phyloP scores from a whole-genome alignment of 768 basidiomycete genomes.

The Lanmaoa rubissima region DNA sequence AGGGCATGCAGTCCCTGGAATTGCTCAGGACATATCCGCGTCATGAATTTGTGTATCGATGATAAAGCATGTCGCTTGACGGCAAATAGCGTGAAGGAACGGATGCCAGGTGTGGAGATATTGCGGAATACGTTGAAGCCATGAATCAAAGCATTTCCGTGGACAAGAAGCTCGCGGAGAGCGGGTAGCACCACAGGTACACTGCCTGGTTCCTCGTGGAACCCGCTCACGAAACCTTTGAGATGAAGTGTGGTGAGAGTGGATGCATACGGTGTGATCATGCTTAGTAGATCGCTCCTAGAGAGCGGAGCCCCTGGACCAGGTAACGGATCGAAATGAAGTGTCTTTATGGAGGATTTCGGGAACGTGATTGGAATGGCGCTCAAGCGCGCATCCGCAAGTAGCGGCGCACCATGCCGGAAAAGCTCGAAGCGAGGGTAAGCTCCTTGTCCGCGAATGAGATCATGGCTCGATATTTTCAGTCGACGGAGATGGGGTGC shows the following conservation, averaged over 20 bases:
- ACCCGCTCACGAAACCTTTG: slow-evolving; percentile 32
- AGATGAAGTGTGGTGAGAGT: slow-evolving; percentile 33
- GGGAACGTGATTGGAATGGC: slow-evolving; percentile 34
- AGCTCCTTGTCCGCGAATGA: slow-evolving; percentile 23
- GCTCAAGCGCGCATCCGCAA: slow-evolving; percentile 33
- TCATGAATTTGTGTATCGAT: slow-evolving; percentile 36
- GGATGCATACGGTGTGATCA: slow-evolving; percentile 26
- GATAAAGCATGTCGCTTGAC: slow-evolving; percentile 30
- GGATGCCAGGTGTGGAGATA: slow-evolving; percentile 32
- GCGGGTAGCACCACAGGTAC: slow-evolving; percentile 31
- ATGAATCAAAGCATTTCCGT: slow-evolving; percentile 33
- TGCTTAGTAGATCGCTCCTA: slow-evolving; percentile 27
- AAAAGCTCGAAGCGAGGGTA: slow-evolving; percentile 34
- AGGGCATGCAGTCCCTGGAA: slow-evolving; percentile 32
- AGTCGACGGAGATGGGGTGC: slow-evolving; percentile 29
- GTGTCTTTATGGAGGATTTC: slow-evolving; percentile 25
- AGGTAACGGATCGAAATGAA: slow-evolving; percentile 36
- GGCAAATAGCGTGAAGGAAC: slow-evolving; percentile 23
- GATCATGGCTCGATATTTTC: slow-evolving; percentile 30
- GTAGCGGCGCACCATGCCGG: slow-evolving; percentile 30
- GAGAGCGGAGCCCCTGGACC: slow-evolving; percentile 30
- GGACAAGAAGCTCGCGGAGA: slow-evolving; percentile 29
- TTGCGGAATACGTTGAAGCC: slow-evolving; percentile 36
- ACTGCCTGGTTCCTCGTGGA: slow-evolving; percentile 34
- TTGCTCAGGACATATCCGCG: slow-evolving; percentile 34